Percentiles rank a stretch among this genome's conserved stretches.
Conservation (phyloP, 768 basidiomycete species). For the Lentinus brumalis region DNA sequence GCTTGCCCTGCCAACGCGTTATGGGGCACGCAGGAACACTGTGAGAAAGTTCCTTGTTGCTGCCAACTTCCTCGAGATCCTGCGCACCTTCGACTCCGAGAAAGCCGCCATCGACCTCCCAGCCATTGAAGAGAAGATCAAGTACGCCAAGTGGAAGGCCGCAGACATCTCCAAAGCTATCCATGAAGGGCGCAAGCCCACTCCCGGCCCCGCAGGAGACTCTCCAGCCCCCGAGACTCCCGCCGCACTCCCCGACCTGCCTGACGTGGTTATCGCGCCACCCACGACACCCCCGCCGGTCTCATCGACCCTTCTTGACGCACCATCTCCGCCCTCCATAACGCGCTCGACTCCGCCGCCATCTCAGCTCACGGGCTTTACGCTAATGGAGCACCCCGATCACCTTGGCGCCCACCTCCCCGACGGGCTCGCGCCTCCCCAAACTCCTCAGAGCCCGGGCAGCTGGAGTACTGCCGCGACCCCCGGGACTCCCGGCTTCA, state of each 20-base stretch:
- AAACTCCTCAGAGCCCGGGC: conserved; percentile 47
- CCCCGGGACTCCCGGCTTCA: conserved; percentile 51
- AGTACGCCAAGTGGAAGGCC: conserved; percentile 97
- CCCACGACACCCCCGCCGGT: conserved; percentile 23
- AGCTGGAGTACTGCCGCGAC: conserved; percentile 80
- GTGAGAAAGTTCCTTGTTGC: conserved; percentile 96
- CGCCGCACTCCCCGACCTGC: conserved; percentile 24
- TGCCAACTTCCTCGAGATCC: conserved; percentile 90
- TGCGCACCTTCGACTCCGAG: conserved; percentile 67
- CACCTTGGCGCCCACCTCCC: conserved; percentile 25
- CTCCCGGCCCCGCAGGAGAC: conserved; percentile 70
- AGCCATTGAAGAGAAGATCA: conserved; percentile 81
- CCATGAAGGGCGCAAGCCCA: conserved; percentile 87
- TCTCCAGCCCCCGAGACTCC: conserved; percentile 51
- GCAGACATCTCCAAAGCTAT: conserved; percentile 93
- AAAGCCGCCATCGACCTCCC: conserved; percentile 34
- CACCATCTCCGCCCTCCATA: conserved; percentile 10
- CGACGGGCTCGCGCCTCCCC: conserved; percentile 17
- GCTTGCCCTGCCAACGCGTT: neutral
- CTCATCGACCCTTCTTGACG: neutral
- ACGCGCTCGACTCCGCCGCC: conserved; percentile 14
- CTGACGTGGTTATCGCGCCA: conserved; percentile 17
- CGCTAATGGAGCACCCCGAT: conserved; percentile 3
- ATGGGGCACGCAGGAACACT: conserved; percentile 59
- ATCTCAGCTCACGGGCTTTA: conserved; percentile 16